A percentile compares a stretch with the other conserved stretches of the same genome.
These are phyloP conservation scores for Syzygium jambos DNA, from an alignment of 345 rosid species.

Conservation along the genomic window DNA sequence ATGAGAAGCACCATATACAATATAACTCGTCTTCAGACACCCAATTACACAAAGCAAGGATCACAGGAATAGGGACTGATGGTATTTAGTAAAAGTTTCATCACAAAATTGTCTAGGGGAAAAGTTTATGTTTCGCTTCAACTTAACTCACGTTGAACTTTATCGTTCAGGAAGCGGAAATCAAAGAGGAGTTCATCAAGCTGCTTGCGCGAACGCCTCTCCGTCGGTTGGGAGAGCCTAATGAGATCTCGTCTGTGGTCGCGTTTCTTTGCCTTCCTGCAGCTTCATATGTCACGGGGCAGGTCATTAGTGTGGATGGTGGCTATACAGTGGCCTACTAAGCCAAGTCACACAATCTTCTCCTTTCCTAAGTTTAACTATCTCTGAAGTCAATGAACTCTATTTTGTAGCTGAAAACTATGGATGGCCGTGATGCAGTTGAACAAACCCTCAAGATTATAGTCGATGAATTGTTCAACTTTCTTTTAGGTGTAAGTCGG, in stretches of 20 bases:
- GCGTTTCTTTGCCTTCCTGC: constrained; percentile 41
- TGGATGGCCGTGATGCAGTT: neutral
- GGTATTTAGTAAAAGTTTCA: neutral
- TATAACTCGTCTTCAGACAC: neutral
- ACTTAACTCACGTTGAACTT: neutral
- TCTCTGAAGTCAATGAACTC: neutral
- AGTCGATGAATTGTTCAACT: neutral
- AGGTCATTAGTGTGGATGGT: constrained; percentile 29
- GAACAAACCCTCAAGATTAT: neutral
- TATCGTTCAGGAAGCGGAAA: neutral
- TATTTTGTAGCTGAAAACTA: neutral
- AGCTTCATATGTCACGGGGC: constrained; percentile 45
- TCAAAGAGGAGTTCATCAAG: neutral
- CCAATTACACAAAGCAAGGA: neutral
- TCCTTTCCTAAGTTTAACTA: neutral
- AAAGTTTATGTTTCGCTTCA: neutral
- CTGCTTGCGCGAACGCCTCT: constrained; percentile 15
- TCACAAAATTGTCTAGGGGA: neutral
- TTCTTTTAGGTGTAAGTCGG: neutral
- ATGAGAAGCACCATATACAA: neutral
- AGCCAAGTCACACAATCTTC: neutral
- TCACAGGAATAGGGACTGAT: neutral
- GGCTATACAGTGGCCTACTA: constrained; percentile 10
- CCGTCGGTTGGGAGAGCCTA: constrained; percentile 25
- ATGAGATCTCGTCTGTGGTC: constrained; percentile 30